Evolutionary conservation across 208 protist species (phyloP), one percentile per base, ranked within the genome.

Genomic region (Wallacemonas sp.): DNA sequence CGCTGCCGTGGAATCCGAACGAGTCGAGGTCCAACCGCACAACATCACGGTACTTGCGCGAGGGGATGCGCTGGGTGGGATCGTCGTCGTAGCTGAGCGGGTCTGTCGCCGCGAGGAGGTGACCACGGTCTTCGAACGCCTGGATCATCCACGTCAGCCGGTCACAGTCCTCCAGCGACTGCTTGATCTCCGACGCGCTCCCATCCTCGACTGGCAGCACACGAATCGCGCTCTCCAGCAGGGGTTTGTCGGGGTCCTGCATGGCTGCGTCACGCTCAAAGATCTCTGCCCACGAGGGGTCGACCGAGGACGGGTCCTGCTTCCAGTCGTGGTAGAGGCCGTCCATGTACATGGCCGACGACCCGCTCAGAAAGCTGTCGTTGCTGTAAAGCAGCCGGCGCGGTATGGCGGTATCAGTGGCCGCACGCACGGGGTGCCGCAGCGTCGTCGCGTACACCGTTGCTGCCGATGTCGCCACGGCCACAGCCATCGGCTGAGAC

Each of bases 91-190:
- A 83, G 66, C 84, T 72, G 33, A 97, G 77, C 1, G 93, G 93
- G 73, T 97, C 90, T 3, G 81, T 88, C 44, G 90, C 71, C 37
- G 85, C 85, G 45, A 81, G 70, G 2, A 94, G 76, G 66, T 97
- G 91, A 39, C 91, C 91, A 37, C 78, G 79, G 42, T 93, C 90
- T 64, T 94, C 85, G 65, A 95, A 97, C 36, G 93, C 78, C 53
- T 88, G 79, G 44, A 96, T 95, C 84, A 97, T 93, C 79, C 79
- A 86, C 33, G 78, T 92, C 53, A 93, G 76, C 27, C 85, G 77
- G 24, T 74, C 81, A 54, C 90, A 93, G 50, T 93, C 85, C 13
- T 72, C 76, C 30, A 92, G 71, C 32, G 87, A 92, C 70, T 93
- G 86, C 68, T 80, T 77, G 46, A 93, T 77, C 22, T 67, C 71